Conservation (phyloP, 139 green algal genomes). For the Edaphochlamys debaryana region DNA sequence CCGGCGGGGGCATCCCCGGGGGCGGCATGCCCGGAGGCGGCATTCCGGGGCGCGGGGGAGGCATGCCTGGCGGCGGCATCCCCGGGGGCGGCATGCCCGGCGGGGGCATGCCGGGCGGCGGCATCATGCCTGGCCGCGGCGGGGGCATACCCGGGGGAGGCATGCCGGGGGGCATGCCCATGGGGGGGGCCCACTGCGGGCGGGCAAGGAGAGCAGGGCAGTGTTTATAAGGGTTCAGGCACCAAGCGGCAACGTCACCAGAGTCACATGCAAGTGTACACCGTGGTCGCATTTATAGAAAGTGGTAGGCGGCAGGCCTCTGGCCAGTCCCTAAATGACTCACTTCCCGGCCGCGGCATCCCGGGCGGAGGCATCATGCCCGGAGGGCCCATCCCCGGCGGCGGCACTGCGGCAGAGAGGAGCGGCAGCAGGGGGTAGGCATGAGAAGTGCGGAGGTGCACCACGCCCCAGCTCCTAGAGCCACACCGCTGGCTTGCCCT, state of each 20-base stretch:
- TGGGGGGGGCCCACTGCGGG: not conserved
- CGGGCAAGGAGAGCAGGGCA: too few relatives aligned
- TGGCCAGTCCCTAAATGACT: not conserved
- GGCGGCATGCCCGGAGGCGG: conserved; percentile 37
- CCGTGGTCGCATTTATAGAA: too few relatives aligned
- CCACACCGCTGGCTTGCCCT: too few relatives aligned
- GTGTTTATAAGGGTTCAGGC: too few relatives aligned
- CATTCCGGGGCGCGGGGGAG: not conserved
- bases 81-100: conserved; percentile 53
- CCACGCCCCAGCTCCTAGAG: too few relatives aligned
- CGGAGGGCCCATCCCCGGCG: conserved; percentile 36
- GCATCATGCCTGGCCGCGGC: conserved; percentile 34
- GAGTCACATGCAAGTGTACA: too few relatives aligned
- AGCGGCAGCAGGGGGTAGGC: not conserved
- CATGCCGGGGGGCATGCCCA: conserved; percentile 40
- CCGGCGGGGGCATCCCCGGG: not conserved
- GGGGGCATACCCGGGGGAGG: conserved; percentile 11
- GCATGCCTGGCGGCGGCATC: conserved; percentile 40
- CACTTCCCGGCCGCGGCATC: conserved; percentile 2
- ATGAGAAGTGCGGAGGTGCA: too few relatives aligned
- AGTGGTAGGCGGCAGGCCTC: too few relatives aligned
- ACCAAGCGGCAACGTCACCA: too few relatives aligned
- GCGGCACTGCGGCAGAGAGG: conserved; percentile 1
- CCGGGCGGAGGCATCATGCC: conserved; percentile 16
- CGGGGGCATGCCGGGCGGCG: conserved; percentile 65